Conservation (phyloP, 768 basidiomycete species). For the Tylopilus plumbeoviolaceoides region DNA sequence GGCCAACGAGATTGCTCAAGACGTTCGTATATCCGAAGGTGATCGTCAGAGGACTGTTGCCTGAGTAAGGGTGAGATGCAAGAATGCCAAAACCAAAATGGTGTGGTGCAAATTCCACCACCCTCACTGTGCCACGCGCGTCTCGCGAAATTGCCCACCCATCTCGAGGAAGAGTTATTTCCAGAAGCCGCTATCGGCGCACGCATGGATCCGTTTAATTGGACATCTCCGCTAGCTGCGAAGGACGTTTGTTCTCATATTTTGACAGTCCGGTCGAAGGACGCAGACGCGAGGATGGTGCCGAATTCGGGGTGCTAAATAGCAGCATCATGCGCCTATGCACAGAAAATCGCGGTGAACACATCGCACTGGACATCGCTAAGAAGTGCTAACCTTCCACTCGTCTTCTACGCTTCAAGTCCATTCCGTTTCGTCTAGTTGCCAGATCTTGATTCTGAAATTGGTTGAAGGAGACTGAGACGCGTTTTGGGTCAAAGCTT, state of each 20-base stretch:
- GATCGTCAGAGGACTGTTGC: slow-evolving; percentile 84
- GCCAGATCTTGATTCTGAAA: slow-evolving; percentile 78
- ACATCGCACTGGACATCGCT: neutral
- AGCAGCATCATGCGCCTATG: slow-evolving; percentile 91
- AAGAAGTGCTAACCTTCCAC: slow-evolving; percentile 69
- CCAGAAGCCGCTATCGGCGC: slow-evolving; percentile 5
- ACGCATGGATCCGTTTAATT: slow-evolving; percentile 22
- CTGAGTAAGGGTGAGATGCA: slow-evolving; percentile 34
- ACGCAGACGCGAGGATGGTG: slow-evolving; percentile 77
- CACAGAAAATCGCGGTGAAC: neutral
- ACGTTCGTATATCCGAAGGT: slow-evolving; percentile 87
- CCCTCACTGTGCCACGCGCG: slow-evolving; percentile 79
- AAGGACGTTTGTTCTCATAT: slow-evolving; percentile 75
- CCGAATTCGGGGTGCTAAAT: slow-evolving; percentile 91
- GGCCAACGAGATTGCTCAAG: slow-evolving; percentile 67
- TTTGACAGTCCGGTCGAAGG: slow-evolving; percentile 89
- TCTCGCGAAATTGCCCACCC: slow-evolving; percentile 79
- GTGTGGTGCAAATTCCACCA: slow-evolving; percentile 83
- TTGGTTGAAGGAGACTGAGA: slow-evolving; percentile 9
- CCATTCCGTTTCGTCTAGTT: slow-evolving; percentile 65
- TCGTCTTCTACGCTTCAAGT: slow-evolving; percentile 80
- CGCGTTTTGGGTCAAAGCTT: slow-evolving; percentile 11
- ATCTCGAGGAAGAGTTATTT: slow-evolving; percentile 42
- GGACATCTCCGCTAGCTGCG: slow-evolving; percentile 25
- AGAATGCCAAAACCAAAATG: slow-evolving; percentile 53